Percentiles rank a stretch among this genome's conserved stretches.
These are phyloP conservation scores for Talaromyces sp. DNA, from an alignment of 2,329 filamentous ascomycete species.

Conservation along the genomic window DNA sequence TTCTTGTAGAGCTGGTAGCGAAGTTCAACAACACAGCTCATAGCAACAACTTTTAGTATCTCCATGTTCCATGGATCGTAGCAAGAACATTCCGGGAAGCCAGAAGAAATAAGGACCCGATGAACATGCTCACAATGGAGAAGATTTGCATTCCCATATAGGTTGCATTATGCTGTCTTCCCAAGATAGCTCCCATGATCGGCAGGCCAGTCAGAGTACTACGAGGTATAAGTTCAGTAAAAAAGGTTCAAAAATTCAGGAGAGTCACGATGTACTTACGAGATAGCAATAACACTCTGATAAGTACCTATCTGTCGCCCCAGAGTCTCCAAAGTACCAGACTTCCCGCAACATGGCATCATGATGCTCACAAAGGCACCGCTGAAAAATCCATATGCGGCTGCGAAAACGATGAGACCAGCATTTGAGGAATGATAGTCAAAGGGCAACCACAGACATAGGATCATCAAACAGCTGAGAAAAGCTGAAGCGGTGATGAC, in stretches of 20 bases:
- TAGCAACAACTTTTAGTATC: no score
- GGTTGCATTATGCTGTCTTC: not conserved
- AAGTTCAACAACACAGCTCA: no score
- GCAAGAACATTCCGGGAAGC: not conserved
- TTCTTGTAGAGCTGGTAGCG: no score
- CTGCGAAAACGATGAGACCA: conserved; percentile 31
- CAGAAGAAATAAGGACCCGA: not conserved
- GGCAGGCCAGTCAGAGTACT: not conserved
- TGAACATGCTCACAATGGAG: not conserved
- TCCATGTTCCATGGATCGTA: not conserved
- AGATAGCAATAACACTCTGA: conserved; percentile 22
- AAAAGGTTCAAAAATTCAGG: not conserved
- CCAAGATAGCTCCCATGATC: not conserved
- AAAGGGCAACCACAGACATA: conserved; percentile 33
- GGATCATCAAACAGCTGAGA: not conserved
- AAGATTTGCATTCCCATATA: not conserved
- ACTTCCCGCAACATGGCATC: conserved; percentile 35
- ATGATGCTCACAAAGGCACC: conserved; percentile 32
- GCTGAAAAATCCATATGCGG: conserved; percentile 33
- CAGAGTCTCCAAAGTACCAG: conserved; percentile 33
- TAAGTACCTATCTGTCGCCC: conserved; percentile 39
- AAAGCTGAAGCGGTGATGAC: not conserved
- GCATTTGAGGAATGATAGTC: conserved; percentile 30
- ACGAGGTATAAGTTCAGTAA: not conserved
- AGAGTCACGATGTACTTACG: not conserved